These are phyloP conservation scores for Sporothrix protearum DNA, from an alignment of 2,329 filamentous ascomycete species.

Conservation along the genomic window DNA sequence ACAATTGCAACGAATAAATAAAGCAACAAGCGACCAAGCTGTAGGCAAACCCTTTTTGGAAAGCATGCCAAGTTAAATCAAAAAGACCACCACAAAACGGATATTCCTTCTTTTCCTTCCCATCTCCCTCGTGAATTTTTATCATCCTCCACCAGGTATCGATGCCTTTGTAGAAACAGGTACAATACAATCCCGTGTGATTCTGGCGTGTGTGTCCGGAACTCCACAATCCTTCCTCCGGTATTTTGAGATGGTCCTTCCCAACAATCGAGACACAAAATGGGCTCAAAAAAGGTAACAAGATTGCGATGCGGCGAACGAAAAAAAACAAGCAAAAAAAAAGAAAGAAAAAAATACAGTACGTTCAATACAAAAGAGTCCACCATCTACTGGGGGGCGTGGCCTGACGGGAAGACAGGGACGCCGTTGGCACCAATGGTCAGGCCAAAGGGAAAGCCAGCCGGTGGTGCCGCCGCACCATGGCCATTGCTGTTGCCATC, in stretches of 20 bases:
- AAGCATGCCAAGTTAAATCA: background rate
- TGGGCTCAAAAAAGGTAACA: background rate
- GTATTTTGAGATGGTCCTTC: background rate
- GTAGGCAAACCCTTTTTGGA: background rate
- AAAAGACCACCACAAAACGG: background rate
- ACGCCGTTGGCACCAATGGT: conserved; percentile 48
- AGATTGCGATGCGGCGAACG: background rate
- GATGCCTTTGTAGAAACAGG: background rate
- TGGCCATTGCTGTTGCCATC: conserved; percentile 29
- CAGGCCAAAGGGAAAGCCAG: conserved; percentile 45
- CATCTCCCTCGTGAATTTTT: background rate
- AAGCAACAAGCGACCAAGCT: background rate
- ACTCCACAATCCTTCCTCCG: background rate
- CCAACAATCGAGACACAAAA: background rate
- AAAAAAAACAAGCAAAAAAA: background rate
- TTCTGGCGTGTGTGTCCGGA: background rate
- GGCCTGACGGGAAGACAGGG: conserved; percentile 47
- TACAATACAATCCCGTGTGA: background rate
- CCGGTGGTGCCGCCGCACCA: conserved; percentile 30
- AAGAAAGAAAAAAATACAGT: background rate
- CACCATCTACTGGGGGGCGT: conserved; percentile 22
- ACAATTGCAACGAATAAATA: background rate
- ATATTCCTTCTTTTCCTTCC: background rate
- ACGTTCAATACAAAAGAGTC: background rate
- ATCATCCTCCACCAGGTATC: background rate